These are phyloP conservation scores for Trichoderma gracile DNA, from an alignment of 2,329 filamentous ascomycete genomes.

Conservation along the genomic window DNA sequence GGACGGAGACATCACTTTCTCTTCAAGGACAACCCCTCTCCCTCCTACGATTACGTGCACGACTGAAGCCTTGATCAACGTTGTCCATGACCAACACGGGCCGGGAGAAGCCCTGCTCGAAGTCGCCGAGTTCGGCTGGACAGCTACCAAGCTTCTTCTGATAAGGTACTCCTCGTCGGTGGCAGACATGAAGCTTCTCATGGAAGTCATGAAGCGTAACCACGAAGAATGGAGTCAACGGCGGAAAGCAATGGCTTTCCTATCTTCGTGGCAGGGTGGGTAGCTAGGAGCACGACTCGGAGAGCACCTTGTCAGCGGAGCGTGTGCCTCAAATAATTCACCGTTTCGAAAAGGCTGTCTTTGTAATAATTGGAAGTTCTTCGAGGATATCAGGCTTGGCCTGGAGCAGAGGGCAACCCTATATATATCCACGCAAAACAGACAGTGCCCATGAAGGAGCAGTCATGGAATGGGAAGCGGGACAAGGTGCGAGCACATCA, in stretches of 20 bases:
- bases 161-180: background rate
- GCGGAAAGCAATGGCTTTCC: background rate
- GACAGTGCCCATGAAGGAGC: background rate
- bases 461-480: too few relatives aligned
- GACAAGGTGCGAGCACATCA: background rate
- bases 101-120: background rate
- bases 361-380: too few relatives aligned
- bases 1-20: background rate
- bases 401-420: constrained; percentile 3
- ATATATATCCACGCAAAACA: background rate
- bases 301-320: background rate
- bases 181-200: background rate
- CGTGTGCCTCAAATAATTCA: too few relatives aligned
- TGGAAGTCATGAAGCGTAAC: background rate
- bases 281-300: background rate
- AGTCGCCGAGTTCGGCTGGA: background rate
- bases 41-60: too few relatives aligned
- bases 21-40: too few relatives aligned
- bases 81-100: background rate
- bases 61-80: background rate
- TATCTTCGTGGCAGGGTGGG: too few relatives aligned
- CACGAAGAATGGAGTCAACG: constrained; percentile 1
- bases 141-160: background rate
- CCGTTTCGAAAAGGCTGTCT: too few relatives aligned
- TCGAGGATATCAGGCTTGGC: background rate